These are phyloP conservation scores for Trichophyton mentagrophytes DNA, from an alignment of 2,329 filamentous ascomycete genomes.

Conservation along the genomic window DNA sequence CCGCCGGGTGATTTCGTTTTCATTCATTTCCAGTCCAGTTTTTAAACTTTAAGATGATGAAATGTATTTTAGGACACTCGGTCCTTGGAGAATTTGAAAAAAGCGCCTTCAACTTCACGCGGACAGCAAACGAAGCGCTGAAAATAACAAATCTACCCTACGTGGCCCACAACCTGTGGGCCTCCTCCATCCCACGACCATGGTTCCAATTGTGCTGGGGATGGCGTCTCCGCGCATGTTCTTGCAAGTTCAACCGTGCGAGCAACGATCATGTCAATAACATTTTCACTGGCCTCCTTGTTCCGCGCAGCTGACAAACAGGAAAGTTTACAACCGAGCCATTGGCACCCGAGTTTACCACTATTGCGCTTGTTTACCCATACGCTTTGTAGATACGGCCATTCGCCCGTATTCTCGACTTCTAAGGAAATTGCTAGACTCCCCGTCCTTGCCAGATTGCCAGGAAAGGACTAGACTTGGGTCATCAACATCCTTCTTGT, in stretches of 20 bases:
- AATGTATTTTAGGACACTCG: background rate
- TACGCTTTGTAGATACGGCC: background rate
- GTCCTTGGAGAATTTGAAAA: background rate
- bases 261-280: background rate
- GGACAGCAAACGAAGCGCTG: background rate
- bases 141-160: background rate
- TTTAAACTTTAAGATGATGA: background rate
- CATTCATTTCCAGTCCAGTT: background rate
- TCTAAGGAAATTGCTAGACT: background rate
- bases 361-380: background rate
- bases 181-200: background rate
- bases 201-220: background rate
- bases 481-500: background rate
- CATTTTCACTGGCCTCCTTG: background rate
- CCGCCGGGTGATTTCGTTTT: background rate
- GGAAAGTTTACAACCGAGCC: background rate
- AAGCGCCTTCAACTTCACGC: background rate
- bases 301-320: constrained; percentile 1
- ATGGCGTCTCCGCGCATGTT: background rate
- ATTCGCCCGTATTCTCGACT: background rate
- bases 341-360: background rate
- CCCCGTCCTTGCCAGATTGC: background rate
- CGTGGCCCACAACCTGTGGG: background rate
- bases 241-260: background rate
- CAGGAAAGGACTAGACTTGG: background rate